Evolutionary conservation across 805 yeast genomes (phyloP).

Genomic region (Wickerhamomyces sydowiorum): DNA sequence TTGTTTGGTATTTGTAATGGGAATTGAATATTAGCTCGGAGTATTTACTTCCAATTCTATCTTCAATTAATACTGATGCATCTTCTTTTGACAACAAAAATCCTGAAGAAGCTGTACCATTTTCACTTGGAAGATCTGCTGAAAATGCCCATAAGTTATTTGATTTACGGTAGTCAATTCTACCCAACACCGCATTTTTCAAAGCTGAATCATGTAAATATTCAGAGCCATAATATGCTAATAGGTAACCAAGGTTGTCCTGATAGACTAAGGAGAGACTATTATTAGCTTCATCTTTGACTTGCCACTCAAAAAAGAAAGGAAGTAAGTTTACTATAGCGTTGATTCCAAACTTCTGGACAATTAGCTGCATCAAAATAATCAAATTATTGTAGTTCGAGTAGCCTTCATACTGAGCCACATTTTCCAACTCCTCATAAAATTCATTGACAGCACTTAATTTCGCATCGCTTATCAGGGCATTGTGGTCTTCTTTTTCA

Average conservation of each 20-base stretch:
- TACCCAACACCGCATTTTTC: constrained; percentile 8
- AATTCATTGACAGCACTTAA: constrained; percentile 16
- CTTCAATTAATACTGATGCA: constrained; percentile 3
- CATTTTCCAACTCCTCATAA: constrained; percentile 15
- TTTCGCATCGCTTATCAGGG: constrained; percentile 14
- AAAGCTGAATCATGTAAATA: constrained; percentile 7
- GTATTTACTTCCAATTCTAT: constrained; percentile 6
- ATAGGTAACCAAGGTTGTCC: constrained; percentile 18
- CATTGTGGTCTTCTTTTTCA: constrained; percentile 11
- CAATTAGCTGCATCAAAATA: constrained; percentile 14
- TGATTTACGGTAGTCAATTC: constrained; percentile 17
- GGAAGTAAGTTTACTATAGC: constrained; percentile 40
- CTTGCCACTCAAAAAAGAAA: constrained; percentile 39
- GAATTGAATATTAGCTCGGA: constrained; percentile 13
- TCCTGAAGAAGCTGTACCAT: constrained; percentile 3
- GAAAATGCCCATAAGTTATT: constrained; percentile 13
- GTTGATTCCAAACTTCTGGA: constrained; percentile 38
- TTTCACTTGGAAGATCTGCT: constrained; percentile 7
- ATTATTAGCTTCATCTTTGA: constrained; percentile 7
- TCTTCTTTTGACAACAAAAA: constrained; percentile 8
- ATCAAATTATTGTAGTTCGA: constrained; percentile 5
- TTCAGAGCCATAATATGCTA: constrained; percentile 10
- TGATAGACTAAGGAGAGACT: not conserved
- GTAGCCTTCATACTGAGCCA: constrained; percentile 1
- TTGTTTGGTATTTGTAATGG: constrained; percentile 17